These are phyloP conservation scores for Diutina rugosa DNA, from an alignment of 1,139 yeast genomes.

Conservation along the genomic window DNA sequence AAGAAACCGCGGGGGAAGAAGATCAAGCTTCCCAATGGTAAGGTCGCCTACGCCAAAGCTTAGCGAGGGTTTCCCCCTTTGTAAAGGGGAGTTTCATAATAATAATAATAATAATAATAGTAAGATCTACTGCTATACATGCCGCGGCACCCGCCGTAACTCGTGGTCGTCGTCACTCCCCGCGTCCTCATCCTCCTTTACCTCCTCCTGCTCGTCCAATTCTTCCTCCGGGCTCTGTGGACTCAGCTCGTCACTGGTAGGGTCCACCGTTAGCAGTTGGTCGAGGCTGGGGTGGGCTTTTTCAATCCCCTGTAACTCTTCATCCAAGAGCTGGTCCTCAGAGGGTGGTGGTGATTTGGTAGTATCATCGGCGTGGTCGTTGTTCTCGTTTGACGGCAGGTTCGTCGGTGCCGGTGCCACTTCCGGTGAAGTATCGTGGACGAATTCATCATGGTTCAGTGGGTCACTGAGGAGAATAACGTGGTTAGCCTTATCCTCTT, in stretches of 20 bases:
- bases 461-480: constrained; percentile 23
- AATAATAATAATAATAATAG: not conserved
- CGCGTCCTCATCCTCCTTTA: constrained; percentile 11
- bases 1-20: constrained; percentile 29
- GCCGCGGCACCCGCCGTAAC: not conserved
- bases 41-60: constrained; percentile 35
- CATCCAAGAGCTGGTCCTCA: not conserved
- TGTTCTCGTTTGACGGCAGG: not conserved
- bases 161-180: not conserved
- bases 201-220: constrained; percentile 8
- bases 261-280: not conserved
- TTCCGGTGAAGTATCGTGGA: constrained; percentile 10
- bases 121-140: not conserved
- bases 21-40: constrained; percentile 45
- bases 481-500: constrained; percentile 8
- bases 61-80: constrained; percentile 6
- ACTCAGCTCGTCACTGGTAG: not conserved
- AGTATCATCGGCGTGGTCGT: not conserved
- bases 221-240: constrained; percentile 2
- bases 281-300: not conserved
- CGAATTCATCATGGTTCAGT: constrained; percentile 21
- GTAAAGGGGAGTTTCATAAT: not conserved
- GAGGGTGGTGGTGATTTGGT: not conserved
- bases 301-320: not conserved
- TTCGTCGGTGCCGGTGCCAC: not conserved